Percentiles rank a stretch among this genome's conserved stretches.
Evolutionary conservation across 2,329 filamentous ascomycete genomes (phyloP).

Genomic region (Aspergillus texensis): DNA sequence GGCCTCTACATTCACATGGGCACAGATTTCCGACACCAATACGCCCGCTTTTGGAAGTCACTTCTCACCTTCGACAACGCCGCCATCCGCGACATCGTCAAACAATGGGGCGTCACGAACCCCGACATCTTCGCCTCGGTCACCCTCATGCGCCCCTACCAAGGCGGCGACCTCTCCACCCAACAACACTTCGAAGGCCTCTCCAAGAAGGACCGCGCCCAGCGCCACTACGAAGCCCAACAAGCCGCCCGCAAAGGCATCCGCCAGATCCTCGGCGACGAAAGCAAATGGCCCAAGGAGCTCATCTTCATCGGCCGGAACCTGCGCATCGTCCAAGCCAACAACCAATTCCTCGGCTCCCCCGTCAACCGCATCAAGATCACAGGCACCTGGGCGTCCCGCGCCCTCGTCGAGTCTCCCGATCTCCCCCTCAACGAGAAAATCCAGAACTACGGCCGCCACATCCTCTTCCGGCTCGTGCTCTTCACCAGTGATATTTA

Average conservation of each 20-base stretch:
- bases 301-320: constrained; percentile 91
- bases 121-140: constrained; percentile 89
- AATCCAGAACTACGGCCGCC: constrained; percentile 70
- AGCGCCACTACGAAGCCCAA: constrained; percentile 77
- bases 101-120: constrained; percentile 83
- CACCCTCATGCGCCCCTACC: constrained; percentile 86
- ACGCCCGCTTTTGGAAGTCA: constrained; percentile 88
- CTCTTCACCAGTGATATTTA: constrained; percentile 75
- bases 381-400: constrained; percentile 85
- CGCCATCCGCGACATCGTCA: constrained; percentile 72
- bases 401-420: constrained; percentile 75
- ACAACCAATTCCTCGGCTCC: constrained; percentile 86
- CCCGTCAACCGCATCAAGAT: constrained; percentile 93
- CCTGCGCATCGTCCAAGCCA: constrained; percentile 88
- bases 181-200: constrained; percentile 57
- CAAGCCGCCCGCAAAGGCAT: constrained; percentile 71
- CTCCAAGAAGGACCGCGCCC: constrained; percentile 57
- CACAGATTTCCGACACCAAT: constrained; percentile 80
- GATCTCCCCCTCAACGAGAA: constrained; percentile 66
- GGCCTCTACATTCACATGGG: constrained; percentile 93
- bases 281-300: constrained; percentile 86
- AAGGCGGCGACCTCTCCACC: constrained; percentile 75
- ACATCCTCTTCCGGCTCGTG: constrained; percentile 80
- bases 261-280: constrained; percentile 79
- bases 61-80: constrained; percentile 91